Percentiles rank a stretch among this genome's conserved stretches.
phyloP scores from a whole-genome alignment of 2,329 filamentous ascomycete genomes.

The Alternaria conjuncta region DNA sequence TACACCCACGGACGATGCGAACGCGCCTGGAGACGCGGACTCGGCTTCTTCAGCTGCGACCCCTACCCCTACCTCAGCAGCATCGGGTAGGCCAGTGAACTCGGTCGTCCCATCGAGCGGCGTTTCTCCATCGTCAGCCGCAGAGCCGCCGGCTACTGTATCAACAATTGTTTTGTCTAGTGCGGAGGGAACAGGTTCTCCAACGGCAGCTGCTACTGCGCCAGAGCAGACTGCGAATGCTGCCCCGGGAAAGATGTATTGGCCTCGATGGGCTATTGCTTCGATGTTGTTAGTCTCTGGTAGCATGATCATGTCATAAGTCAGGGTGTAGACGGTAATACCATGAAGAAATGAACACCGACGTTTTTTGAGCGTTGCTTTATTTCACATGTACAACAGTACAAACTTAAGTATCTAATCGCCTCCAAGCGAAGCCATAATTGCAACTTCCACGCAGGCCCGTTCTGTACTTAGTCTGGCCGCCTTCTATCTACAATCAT shows the following conservation, averaged over 20 bases:
- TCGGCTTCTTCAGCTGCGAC: neutral
- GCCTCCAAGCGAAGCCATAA: neutral
- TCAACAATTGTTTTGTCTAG: slow-evolving; percentile 8
- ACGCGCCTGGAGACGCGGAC: neutral
- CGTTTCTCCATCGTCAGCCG: neutral
- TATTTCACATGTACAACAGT: neutral
- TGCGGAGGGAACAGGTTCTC: neutral
- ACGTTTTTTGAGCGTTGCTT: neutral
- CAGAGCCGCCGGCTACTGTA: neutral
- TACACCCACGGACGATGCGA: neutral
- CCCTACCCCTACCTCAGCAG: neutral
- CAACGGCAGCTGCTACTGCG: slow-evolving; percentile 7
- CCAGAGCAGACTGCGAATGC: slow-evolving; percentile 23
- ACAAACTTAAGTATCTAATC: too few relatives aligned
- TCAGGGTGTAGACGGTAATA: neutral
- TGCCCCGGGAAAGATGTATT: neutral
- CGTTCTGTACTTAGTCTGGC: neutral
- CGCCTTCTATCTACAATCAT: neutral
- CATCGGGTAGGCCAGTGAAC: neutral
- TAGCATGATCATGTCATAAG: slow-evolving; percentile 1
- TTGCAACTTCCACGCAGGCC: neutral
- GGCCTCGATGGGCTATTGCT: neutral
- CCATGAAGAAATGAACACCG: neutral
- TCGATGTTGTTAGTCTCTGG: neutral
- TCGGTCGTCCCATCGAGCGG: neutral